These are phyloP conservation scores for Deinandra increscens DNA, from an alignment of 129 eudicot genomes.

Conservation along the genomic window DNA sequence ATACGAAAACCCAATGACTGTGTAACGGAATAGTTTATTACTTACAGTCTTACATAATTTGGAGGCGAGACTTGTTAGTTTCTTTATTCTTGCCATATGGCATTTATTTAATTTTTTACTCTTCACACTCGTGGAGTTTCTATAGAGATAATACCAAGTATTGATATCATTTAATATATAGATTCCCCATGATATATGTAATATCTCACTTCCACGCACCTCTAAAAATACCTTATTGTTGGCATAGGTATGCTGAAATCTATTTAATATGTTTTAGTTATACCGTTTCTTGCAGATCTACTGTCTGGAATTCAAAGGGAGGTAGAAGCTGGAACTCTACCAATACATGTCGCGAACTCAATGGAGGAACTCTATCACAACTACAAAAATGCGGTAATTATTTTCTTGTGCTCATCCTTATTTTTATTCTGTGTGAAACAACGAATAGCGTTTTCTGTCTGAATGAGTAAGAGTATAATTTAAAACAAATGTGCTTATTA, in stretches of 20 bases:
- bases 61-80: neutral
- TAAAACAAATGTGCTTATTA: neutral
- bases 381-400: slow-evolving; percentile 82
- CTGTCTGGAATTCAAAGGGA: slow-evolving; percentile 72
- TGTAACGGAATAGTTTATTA: neutral
- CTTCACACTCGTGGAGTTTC: neutral
- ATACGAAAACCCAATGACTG: neutral
- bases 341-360: slow-evolving; percentile 54
- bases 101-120: neutral
- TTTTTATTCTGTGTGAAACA: slow-evolving; percentile 18
- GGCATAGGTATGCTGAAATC: neutral
- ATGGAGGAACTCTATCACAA: slow-evolving; percentile 87
- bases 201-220: neutral
- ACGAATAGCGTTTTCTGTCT: slow-evolving; percentile 17
- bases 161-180: slow-evolving; percentile 9
- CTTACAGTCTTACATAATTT: neutral
- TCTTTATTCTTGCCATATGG: neutral
- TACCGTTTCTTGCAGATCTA: slow-evolving; percentile 54
- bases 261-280: slow-evolving; percentile 10
- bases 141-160: neutral
- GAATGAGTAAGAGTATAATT: slow-evolving; percentile 10
- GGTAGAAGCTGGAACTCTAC: slow-evolving; percentile 74
- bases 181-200: neutral
- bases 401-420: slow-evolving; percentile 20
- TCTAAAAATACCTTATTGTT: slow-evolving; percentile 2